Evolutionary conservation across 768 basidiomycete species (phyloP).

Genomic region (Austroboletus festivus): DNA sequence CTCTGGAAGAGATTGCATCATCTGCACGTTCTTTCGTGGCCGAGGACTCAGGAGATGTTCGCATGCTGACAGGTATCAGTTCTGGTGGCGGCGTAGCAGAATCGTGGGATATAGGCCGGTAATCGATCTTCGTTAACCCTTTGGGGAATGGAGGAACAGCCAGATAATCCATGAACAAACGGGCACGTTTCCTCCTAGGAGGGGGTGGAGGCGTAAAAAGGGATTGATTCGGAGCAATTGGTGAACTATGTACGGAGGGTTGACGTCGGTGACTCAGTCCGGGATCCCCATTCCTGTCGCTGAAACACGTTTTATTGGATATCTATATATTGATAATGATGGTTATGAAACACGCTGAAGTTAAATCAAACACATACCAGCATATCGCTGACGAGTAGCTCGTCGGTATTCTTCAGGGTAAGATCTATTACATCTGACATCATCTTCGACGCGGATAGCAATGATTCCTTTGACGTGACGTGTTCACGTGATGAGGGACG

Average conservation of each 20-base stretch:
- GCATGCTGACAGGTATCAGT: too few species aligned
- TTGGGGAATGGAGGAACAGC: constrained; percentile 21
- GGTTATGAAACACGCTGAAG: constrained; percentile 1
- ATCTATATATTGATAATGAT: constrained; percentile 2
- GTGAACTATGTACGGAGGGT: constrained; percentile 5
- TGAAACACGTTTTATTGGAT: not conserved
- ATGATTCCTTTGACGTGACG: too few species aligned
- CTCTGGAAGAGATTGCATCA: not conserved
- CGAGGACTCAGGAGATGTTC: not conserved
- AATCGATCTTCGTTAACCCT: constrained; percentile 20
- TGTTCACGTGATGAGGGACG: too few species aligned
- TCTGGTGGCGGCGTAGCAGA: not conserved
- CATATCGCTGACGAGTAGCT: constrained; percentile 1
- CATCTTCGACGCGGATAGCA: too few species aligned
- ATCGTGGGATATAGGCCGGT: constrained; percentile 7
- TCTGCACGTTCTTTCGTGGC: constrained; percentile 18
- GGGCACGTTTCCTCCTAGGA: constrained; percentile 10
- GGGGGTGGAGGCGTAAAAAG: constrained; percentile 31
- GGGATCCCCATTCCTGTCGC: not conserved
- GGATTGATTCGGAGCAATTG: constrained; percentile 11
- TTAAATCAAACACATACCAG: constrained; percentile 19
- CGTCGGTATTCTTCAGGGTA: constrained; percentile 1
- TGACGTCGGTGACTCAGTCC: constrained; percentile 5
- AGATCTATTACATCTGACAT: too few species aligned
- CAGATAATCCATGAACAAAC: constrained; percentile 15